Percentiles rank a stretch among this genome's conserved stretches.
Conservation (phyloP, 2,329 filamentous ascomycete species). For the Myotisia sp. region DNA sequence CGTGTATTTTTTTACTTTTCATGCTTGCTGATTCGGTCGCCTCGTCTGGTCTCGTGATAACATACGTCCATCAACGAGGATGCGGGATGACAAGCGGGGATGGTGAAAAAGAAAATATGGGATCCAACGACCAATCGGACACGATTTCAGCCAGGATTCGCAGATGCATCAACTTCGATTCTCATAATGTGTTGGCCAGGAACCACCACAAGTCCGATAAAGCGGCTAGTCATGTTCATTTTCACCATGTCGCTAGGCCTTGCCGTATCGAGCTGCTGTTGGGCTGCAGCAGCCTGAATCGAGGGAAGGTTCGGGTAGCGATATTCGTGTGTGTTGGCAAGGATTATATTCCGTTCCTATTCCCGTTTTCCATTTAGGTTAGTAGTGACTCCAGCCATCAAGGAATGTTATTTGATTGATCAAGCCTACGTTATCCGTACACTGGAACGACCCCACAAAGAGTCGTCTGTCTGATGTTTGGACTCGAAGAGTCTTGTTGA, state of each 20-base stretch:
- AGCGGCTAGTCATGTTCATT: conserved; percentile 67
- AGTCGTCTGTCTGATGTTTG: conserved; percentile 70
- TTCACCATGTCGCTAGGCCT: conserved; percentile 32
- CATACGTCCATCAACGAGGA: no score
- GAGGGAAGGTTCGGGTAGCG: conserved; percentile 51
- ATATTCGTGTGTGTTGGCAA: conserved; percentile 79
- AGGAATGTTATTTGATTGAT: not conserved
- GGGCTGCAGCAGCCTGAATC: conserved; percentile 27
- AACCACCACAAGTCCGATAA: conserved; percentile 77
- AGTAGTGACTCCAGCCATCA: no score
- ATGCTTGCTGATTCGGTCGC: no score
- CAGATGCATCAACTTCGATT: conserved; percentile 61
- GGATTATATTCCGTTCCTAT: conserved; percentile 76
- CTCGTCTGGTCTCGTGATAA: no score
- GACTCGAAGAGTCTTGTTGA: conserved; percentile 67
- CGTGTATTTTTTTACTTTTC: no score
- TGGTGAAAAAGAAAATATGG: no score
- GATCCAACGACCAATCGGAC: no score
- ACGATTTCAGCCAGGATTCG: not conserved
- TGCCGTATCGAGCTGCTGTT: conserved; percentile 8
- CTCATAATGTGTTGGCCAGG: conserved; percentile 73
- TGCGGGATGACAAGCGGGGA: no score
- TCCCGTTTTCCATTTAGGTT: not conserved
- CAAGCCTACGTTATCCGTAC: conserved; percentile 66
- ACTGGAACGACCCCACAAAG: conserved; percentile 85